A percentile compares a stretch with the other conserved stretches of the same genome.
phyloP scores from a whole-genome alignment of 129 eudicot genomes.

The Artemisia tridentata region DNA sequence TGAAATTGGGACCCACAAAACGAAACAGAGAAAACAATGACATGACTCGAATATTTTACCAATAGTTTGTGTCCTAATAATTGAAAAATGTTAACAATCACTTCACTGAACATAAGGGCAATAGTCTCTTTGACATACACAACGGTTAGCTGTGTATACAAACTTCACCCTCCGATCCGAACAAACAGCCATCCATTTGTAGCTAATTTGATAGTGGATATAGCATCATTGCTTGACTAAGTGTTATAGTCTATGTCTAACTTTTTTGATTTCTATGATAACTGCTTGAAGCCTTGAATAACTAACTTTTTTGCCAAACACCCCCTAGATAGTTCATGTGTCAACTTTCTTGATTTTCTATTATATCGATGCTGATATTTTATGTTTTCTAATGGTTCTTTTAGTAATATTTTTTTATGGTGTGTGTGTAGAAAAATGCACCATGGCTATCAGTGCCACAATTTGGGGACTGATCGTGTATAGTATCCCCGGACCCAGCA shows the following conservation, averaged over 20 bases:
- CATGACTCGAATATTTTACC: not conserved
- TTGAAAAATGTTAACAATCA: not conserved
- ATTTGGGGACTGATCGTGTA: constrained; percentile 98
- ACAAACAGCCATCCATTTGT: not conserved
- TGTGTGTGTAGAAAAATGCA: constrained; percentile 51
- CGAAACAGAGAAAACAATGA: constrained; percentile 1
- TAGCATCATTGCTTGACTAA: not conserved
- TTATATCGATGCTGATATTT: no score
- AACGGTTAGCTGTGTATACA: not conserved
- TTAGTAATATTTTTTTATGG: not conserved
- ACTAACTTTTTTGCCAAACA: not conserved
- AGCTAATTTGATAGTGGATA: not conserved
- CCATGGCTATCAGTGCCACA: constrained; percentile 99
- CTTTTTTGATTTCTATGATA: not conserved
- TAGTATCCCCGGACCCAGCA: no score
- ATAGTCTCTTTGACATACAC: not conserved
- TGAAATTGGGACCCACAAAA: constrained; percentile 10
- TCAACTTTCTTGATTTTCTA: no score
- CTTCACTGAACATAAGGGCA: not conserved
- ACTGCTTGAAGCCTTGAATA: not conserved
- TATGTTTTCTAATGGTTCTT: not conserved
- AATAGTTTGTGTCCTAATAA: not conserved
- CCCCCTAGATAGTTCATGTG: no score
- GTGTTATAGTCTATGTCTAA: no score
- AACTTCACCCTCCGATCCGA: not conserved